Base-by-base conservation (phyloP, 2,329 filamentous ascomycete genomes). In the Chaetomiaceae sp. region DNA sequence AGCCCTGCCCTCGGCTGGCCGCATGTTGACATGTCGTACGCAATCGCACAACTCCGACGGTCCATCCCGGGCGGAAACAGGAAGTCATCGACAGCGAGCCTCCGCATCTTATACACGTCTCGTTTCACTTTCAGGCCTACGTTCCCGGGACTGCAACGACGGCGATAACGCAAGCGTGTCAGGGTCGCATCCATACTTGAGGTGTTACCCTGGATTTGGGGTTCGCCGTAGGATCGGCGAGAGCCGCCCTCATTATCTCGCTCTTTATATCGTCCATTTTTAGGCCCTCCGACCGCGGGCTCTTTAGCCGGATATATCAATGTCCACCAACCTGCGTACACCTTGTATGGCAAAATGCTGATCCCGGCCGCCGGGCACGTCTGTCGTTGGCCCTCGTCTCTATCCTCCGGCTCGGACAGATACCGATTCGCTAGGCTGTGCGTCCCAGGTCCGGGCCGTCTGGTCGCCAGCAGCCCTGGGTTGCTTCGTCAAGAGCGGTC, bases 301-400 rank as follows among this genome's bases (percentile, higher is more conserved):
- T 42, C 47, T 60, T 59, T 63, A 63, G 57, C 61, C 59, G 55
- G 59, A 64, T 60, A 61, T 50, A 43, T 45, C 17, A 29, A 51
- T 53, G 47, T 31, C 37, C 42, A 20, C 53, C 57, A 47, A 59
- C 56, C 53, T 54, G 51, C 55, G 53, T 54, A 59, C 53, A 57
- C 52, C 45, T 57, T 60, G 51, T 64, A 61, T 64, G 62, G 62
- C 53, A 64, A 60, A 63, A 64, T 64, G 61, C 55, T 56, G 59
- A 62, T 64, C 61, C 52, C 57, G 58, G 55, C 29, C 47, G 39
- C 51, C 36, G 54, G 52, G 48, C 44, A 39, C 40, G 36, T 33
- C 31, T 50, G 49, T 50, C 27, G 37, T 51, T 40, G 23, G 25
- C 38, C 51, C 29, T 50, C 39, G 38, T 29, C 47, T 34, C 17